Percentiles rank a stretch among this genome's conserved stretches.
Conservation (phyloP, 164 flowering plant genomes). For the Vitis amurensis region DNA sequence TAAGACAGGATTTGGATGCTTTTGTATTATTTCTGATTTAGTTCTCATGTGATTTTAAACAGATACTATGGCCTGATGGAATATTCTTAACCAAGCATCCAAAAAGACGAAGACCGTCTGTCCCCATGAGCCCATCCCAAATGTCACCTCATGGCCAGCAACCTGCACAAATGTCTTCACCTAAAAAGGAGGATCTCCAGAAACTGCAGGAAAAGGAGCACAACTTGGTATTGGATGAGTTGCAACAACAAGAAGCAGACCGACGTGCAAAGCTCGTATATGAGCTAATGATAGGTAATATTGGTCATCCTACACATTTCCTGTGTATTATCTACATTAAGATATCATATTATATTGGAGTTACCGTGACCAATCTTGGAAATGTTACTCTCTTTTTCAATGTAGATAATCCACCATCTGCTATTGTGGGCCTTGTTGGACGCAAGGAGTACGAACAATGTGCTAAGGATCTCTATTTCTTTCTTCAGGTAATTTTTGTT, state of each 20-base stretch:
- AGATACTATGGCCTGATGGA: constrained; percentile 99
- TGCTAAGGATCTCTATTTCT: constrained; percentile 91
- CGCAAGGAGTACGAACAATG: constrained; percentile 92
- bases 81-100: constrained; percentile 96
- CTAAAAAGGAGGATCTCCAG: constrained; percentile 29
- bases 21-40: neutral
- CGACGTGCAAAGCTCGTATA: constrained; percentile 84
- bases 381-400: constrained; percentile 8
- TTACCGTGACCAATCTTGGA: neutral
- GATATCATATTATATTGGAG: neutral
- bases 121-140: constrained; percentile 32
- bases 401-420: constrained; percentile 92
- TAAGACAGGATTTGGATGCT: neutral
- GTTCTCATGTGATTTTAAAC: constrained; percentile 9
- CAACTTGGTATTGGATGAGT: constrained; percentile 39
- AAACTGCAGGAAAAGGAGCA: constrained; percentile 20
- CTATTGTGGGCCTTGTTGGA: constrained; percentile 87
- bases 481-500: constrained; percentile 72
- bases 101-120: constrained; percentile 56
- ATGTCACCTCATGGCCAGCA: constrained; percentile 33
- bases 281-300: constrained; percentile 86
- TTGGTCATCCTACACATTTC: neutral
- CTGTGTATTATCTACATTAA: neutral
- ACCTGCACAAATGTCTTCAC: constrained; percentile 40
- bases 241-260: constrained; percentile 65